These are phyloP conservation scores for Saksenaea oblongispora DNA, from an alignment of 371 early-diverging fungal species.

Conservation along the genomic window DNA sequence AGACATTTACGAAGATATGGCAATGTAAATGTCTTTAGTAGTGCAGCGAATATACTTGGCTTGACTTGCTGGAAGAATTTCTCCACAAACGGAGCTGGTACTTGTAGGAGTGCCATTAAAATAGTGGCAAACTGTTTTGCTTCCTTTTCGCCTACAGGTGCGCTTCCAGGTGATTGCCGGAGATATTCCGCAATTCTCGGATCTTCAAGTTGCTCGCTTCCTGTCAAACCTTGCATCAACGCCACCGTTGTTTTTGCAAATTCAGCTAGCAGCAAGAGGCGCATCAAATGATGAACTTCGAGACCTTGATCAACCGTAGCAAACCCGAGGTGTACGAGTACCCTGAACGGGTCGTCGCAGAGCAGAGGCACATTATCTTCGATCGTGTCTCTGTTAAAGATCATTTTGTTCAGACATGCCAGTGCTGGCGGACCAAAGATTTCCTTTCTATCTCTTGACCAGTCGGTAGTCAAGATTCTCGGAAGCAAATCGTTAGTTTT, in stretches of 20 bases:
- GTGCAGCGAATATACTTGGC: conserved; percentile 6
- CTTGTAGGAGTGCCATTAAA: conserved; percentile 1
- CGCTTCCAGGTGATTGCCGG: not conserved
- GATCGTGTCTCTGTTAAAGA: not conserved
- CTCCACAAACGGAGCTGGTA: not conserved
- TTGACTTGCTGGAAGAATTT: conserved; percentile 5
- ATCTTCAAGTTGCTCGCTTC: conserved; percentile 16
- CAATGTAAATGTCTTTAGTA: conserved; percentile 36
- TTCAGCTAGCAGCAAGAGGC: conserved; percentile 65
- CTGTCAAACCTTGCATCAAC: conserved; percentile 25
- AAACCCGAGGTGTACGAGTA: conserved; percentile 58
- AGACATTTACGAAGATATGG: conserved; percentile 46
- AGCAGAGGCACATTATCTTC: conserved; percentile 48
- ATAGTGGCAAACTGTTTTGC: not conserved
- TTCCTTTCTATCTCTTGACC: conserved; percentile 23
- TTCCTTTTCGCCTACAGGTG: not conserved
- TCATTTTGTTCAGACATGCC: not conserved
- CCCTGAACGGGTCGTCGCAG: conserved; percentile 64
- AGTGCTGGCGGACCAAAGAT: not conserved
- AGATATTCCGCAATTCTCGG: conserved; percentile 3
- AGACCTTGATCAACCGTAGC: conserved; percentile 38
- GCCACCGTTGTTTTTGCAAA: conserved; percentile 54
- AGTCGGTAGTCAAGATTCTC: conserved; percentile 27
- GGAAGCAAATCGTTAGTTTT: conserved; percentile 48
- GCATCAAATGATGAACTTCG: conserved; percentile 65